Evolutionary conservation across 1,284 basidiomycete species (phyloP).

Genomic region (Neonothopanus nambi): DNA sequence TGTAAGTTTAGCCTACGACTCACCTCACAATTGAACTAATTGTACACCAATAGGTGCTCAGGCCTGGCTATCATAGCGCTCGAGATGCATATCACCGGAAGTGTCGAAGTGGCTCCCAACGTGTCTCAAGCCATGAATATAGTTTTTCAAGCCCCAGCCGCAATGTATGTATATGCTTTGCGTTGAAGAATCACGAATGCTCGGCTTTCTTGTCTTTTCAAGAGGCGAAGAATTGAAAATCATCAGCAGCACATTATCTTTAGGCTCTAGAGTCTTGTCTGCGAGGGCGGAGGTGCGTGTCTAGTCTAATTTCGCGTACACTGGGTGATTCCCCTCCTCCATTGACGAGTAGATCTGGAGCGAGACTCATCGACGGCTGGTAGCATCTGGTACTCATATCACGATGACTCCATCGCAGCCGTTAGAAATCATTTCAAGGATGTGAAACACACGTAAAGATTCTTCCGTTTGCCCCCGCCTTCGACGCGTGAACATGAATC

Average conservation of each 20-base stretch:
- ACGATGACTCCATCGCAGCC: constrained; percentile 45
- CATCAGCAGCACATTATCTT: constrained; percentile 4
- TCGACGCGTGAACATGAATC: too few species aligned
- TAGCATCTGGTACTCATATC: constrained; percentile 53
- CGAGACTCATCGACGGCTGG: constrained; percentile 47
- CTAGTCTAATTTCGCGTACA: not conserved
- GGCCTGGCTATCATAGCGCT: constrained; percentile 8
- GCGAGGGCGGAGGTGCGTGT: constrained; percentile 10
- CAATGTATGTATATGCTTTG: not conserved
- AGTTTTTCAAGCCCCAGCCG: constrained; percentile 5
- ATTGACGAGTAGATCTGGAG: constrained; percentile 50
- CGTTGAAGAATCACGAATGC: not conserved
- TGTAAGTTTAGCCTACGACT: not conserved
- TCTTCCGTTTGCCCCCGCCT: too few species aligned
- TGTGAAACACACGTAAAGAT: too few species aligned
- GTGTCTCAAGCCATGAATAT: constrained; percentile 8
- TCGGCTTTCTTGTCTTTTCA: not conserved
- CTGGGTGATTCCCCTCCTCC: not conserved
- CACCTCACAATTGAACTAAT: not conserved
- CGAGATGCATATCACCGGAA: not conserved
- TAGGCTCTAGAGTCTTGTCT: not conserved
- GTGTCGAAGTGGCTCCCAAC: not conserved
- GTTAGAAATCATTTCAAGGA: too few species aligned
- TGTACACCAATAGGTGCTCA: not conserved
- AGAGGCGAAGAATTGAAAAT: constrained; percentile 7